Conservation (phyloP, 371 early-diverging fungal species). For the Mortierella sp. region DNA sequence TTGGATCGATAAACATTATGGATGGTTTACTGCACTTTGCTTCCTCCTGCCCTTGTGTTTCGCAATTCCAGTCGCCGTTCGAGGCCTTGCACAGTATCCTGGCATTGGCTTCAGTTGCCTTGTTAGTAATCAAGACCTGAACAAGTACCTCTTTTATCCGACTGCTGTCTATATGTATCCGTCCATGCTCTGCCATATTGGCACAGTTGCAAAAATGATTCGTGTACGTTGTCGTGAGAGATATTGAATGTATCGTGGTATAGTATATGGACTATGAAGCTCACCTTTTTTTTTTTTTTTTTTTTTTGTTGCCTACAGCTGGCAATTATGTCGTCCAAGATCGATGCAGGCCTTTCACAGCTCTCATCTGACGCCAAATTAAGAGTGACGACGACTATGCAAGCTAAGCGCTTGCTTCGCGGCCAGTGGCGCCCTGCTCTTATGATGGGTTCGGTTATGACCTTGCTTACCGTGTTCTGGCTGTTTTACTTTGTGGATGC, state of each 20-base stretch:
- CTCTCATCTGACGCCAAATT: conserved; percentile 41
- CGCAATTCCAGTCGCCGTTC: conserved; percentile 56
- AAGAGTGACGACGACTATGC: conserved; percentile 50
- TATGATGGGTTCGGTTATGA: conserved; percentile 43
- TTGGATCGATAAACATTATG: conserved; percentile 56
- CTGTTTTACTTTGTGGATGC: conserved; percentile 51
- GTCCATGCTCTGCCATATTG: conserved; percentile 56
- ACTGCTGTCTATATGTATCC: conserved; percentile 59
- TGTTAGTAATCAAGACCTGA: conserved; percentile 41
- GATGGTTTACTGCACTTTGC: conserved; percentile 57
- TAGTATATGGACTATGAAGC: background rate
- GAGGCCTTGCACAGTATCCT: conserved; percentile 55
- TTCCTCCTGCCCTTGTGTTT: conserved; percentile 59
- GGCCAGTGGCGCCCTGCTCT: conserved; percentile 55
- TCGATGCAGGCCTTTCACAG: conserved; percentile 49
- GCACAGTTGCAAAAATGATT: conserved; percentile 59
- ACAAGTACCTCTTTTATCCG: conserved; percentile 58
- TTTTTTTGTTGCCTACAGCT: conserved; percentile 14
- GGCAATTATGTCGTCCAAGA: conserved; percentile 45
- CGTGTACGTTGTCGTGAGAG: conserved; percentile 26
- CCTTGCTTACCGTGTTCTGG: conserved; percentile 47
- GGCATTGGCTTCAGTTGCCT: conserved; percentile 60
- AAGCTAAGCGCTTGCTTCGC: conserved; percentile 53
- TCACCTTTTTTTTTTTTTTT: background rate
- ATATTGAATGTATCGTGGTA: background rate